phyloP scores from a whole-genome alignment of 768 basidiomycete species.

The Floccularia luteovirens region DNA sequence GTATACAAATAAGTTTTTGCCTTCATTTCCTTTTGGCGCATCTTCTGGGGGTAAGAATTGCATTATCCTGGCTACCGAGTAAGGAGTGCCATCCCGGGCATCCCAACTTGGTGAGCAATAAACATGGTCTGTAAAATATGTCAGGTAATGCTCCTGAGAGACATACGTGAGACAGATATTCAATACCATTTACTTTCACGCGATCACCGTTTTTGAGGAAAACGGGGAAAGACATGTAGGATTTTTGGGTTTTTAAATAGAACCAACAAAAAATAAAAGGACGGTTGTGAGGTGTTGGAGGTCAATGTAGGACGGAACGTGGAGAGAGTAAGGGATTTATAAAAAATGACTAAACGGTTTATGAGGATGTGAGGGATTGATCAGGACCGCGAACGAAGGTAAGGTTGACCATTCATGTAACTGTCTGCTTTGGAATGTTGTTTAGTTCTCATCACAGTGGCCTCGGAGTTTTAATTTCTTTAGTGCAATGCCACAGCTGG shows the following conservation, averaged over 20 bases:
- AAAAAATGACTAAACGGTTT: too few relatives aligned
- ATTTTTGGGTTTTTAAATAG: slow-evolving; percentile 23
- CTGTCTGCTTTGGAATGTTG: too few relatives aligned
- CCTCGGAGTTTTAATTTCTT: too few relatives aligned
- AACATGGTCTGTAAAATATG: slow-evolving; percentile 78
- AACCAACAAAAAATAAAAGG: slow-evolving; percentile 21
- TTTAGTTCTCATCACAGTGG: too few relatives aligned
- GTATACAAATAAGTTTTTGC: slow-evolving; percentile 64
- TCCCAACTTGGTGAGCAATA: slow-evolving; percentile 94
- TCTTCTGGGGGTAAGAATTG: slow-evolving; percentile 86
- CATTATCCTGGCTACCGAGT: slow-evolving; percentile 94
- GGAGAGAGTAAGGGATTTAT: too few relatives aligned
- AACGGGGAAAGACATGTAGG: slow-evolving; percentile 38
- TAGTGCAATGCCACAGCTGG: too few relatives aligned
- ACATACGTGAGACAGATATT: too few relatives aligned
- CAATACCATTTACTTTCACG: slow-evolving; percentile 81
- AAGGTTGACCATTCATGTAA: too few relatives aligned
- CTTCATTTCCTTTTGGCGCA: slow-evolving; percentile 54
- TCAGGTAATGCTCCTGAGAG: slow-evolving; percentile 9
- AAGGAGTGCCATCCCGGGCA: slow-evolving; percentile 89
- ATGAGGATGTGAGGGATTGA: too few relatives aligned
- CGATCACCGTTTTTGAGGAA: slow-evolving; percentile 77
- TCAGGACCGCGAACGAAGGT: too few relatives aligned
- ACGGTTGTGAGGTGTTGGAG: slow-evolving; percentile 12
- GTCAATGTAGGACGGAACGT: too few relatives aligned